Conservation (phyloP, 2,329 filamentous ascomycete species). For the Hypoxylon rubiginosum region DNA sequence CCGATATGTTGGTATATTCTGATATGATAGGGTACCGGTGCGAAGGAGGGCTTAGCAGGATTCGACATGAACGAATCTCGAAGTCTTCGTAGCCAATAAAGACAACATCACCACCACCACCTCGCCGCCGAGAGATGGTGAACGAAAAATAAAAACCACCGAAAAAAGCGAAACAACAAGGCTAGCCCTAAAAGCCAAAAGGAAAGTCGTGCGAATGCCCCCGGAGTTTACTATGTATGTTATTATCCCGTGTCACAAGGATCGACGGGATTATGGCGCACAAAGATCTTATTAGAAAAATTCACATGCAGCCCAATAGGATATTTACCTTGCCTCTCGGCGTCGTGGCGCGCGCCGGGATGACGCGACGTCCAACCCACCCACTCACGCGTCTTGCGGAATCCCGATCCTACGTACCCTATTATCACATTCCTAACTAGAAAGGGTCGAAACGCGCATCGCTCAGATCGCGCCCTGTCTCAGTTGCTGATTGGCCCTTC, state of each 20-base stretch:
- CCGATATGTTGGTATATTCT: constrained; percentile 15
- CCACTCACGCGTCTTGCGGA: constrained; percentile 29
- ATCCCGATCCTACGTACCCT: constrained; percentile 4
- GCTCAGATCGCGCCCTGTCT: constrained; percentile 17
- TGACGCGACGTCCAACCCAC: constrained; percentile 32
- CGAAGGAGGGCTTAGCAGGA: constrained; percentile 24
- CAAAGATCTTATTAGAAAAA: constrained; percentile 27
- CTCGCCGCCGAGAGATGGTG: constrained; percentile 5
- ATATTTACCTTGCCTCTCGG: constrained; percentile 28
- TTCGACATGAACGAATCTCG: constrained; percentile 13
- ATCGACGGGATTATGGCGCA: constrained; percentile 28
- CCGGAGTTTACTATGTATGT: constrained; percentile 20
- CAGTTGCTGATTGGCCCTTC: constrained; percentile 32
- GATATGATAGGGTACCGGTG: constrained; percentile 32
- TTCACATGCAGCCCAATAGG: constrained; percentile 33
- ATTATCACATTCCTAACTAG: constrained; percentile 4
- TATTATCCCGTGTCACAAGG: constrained; percentile 27
- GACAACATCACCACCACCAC: constrained; percentile 8
- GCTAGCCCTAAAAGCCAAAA: constrained; percentile 31
- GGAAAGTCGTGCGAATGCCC: constrained; percentile 12
- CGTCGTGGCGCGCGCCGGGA: constrained; percentile 28
- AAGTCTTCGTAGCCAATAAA: constrained; percentile 30
- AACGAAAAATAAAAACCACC: neutral
- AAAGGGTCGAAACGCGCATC: constrained; percentile 36
- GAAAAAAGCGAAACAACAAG: constrained; percentile 12